phyloP scores from a whole-genome alignment of 1,284 basidiomycete species.

The Coniophora puteana region DNA sequence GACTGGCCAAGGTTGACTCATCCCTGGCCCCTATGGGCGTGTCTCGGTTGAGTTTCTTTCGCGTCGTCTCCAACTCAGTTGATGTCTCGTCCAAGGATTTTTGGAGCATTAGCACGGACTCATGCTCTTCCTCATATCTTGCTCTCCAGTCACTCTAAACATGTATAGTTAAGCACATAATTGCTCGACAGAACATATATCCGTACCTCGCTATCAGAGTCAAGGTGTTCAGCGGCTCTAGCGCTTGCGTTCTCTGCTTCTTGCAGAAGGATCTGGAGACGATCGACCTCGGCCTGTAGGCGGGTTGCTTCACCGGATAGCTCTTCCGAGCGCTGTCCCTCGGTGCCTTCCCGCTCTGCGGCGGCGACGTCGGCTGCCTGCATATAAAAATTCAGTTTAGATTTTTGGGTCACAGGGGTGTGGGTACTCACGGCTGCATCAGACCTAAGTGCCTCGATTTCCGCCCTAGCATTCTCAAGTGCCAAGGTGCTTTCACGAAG shows the following conservation, averaged over 20 bases:
- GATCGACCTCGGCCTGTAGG: too few species aligned
- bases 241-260: conserved; percentile 27
- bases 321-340: too few species aligned
- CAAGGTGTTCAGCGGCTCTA: conserved; percentile 14
- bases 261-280: conserved; percentile 46
- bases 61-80: conserved; percentile 50
- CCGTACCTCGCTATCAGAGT: too few species aligned
- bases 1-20: conserved; percentile 26
- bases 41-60: conserved; percentile 58
- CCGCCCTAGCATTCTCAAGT: conserved; percentile 87
- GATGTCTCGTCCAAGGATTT: conserved; percentile 42
- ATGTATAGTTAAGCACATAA: background rate
- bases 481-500: conserved; percentile 85
- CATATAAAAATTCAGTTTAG: background rate
- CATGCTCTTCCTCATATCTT: conserved; percentile 35
- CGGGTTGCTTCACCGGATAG: too few species aligned
- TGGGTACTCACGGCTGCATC: conserved; percentile 66
- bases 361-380: conserved; percentile 29
- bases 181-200: conserved; percentile 37
- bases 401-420: conserved; percentile 8
- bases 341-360: conserved; percentile 41
- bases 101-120: conserved; percentile 33
- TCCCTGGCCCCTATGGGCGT: conserved; percentile 38
- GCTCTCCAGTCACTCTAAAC: conserved; percentile 24
- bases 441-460: conserved; percentile 80